Percentiles rank a stretch among this genome's conserved stretches.
Conservation (phyloP, 73 alveolate genomes). For the Paramecium sonneborni region DNA sequence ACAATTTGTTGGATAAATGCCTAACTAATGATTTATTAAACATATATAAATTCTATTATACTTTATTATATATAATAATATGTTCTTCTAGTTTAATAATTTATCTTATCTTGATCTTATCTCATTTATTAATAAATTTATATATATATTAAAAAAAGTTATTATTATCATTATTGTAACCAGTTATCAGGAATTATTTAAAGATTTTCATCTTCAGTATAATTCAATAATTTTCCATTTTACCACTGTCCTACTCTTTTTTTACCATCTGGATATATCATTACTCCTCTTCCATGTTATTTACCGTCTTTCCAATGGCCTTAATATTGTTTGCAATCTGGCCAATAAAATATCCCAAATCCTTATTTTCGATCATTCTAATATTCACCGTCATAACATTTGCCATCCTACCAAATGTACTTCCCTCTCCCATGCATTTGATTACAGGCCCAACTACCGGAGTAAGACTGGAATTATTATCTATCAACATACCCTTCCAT, state of each 20-base stretch:
- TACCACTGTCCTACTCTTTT: conserved; percentile 63
- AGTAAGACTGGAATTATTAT: conserved; percentile 42
- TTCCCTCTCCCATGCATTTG: conserved; percentile 82
- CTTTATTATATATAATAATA: not conserved
- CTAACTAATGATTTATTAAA: not conserved
- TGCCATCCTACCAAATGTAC: conserved; percentile 78
- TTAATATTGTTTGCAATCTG: conserved; percentile 67
- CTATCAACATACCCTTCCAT: conserved; percentile 41
- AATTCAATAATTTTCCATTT: conserved; percentile 58
- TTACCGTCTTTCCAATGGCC: conserved; percentile 80
- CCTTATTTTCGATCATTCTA: conserved; percentile 76
- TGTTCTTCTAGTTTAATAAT: not conserved
- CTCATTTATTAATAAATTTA: not conserved
- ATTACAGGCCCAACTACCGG: conserved; percentile 74
- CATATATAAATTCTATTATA: not conserved
- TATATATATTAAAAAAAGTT: not conserved
- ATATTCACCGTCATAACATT: conserved; percentile 75
- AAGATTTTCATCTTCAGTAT: not conserved
- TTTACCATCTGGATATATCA: conserved; percentile 50
- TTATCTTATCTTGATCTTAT: not conserved
- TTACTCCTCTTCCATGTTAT: conserved; percentile 76
- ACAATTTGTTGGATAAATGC: not conserved
- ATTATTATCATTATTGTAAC: not conserved
- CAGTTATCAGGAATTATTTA: not conserved
- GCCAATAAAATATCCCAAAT: conserved; percentile 79